phyloP scores from a whole-genome alignment of 2,329 filamentous ascomycete genomes.

The Pseudogymnoascus destructans region DNA sequence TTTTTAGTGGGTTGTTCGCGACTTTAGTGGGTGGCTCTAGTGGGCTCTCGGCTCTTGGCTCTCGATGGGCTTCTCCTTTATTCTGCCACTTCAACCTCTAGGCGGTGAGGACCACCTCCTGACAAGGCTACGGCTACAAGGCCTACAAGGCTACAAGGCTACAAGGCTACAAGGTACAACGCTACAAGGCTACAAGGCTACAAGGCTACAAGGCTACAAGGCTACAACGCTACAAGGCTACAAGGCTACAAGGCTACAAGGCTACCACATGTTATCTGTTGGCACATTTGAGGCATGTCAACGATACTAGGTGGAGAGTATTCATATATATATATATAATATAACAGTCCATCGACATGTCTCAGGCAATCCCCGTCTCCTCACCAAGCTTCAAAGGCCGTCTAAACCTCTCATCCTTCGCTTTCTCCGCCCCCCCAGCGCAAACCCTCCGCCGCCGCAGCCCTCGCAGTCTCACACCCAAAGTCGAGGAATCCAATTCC shows the following conservation, averaged over 20 bases:
- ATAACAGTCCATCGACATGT: neutral
- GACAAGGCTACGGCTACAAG: neutral
- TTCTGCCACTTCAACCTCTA: neutral
- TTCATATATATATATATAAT: neutral
- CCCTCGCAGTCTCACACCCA: neutral
- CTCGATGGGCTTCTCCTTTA: neutral
- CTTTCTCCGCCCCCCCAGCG: neutral
- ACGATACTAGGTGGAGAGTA: neutral
- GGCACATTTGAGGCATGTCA: no score
- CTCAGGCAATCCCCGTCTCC: neutral
- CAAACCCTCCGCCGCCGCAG: neutral
- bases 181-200: no score
- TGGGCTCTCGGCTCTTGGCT: neutral
- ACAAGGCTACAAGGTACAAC: no score
- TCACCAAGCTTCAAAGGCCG: constrained; percentile 20
- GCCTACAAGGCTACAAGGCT: no score
- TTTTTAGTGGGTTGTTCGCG: neutral
- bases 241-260: no score
- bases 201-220: no score
- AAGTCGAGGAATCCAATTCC: neutral
- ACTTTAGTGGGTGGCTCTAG: neutral
- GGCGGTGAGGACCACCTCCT: neutral
- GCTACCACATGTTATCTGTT: no score
- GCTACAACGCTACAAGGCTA: no score
- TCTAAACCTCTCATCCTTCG: constrained; percentile 18